A percentile compares a stretch with the other conserved stretches of the same genome.
phyloP scores from a whole-genome alignment of 257 asterid species.

The Ligustrum vulgare region DNA sequence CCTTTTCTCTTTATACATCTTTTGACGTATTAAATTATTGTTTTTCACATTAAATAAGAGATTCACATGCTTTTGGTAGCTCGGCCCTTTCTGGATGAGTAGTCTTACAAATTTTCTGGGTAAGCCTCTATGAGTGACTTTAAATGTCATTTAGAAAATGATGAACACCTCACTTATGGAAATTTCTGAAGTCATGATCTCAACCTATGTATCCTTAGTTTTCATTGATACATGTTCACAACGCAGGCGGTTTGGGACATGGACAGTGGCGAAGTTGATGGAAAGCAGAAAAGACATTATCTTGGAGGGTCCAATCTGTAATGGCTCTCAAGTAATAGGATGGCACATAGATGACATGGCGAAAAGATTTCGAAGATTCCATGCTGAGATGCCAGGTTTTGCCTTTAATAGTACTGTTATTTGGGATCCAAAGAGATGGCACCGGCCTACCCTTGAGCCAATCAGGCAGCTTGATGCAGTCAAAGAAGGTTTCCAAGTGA shows the following conservation, averaged over 20 bases:
- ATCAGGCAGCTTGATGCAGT: slow-evolving; percentile 53
- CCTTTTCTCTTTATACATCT: neutral
- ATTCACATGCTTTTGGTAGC: neutral
- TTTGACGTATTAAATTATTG: neutral
- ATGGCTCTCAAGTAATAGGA: slow-evolving; percentile 63
- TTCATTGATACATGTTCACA: slow-evolving; percentile 14
- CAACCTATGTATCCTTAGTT: neutral
- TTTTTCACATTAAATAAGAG: neutral
- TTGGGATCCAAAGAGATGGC: slow-evolving; percentile 84
- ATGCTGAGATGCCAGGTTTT: slow-evolving; percentile 61
- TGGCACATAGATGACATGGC: slow-evolving; percentile 55
- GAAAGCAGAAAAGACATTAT: slow-evolving; percentile 35
- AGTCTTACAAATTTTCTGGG: slow-evolving; percentile 5
- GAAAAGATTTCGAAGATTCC: slow-evolving; percentile 50
- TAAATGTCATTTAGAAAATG: neutral
- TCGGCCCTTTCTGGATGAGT: neutral
- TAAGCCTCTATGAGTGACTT: neutral
- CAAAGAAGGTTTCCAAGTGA: slow-evolving; percentile 55
- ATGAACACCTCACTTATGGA: neutral
- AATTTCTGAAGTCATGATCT: neutral
- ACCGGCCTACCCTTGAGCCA: slow-evolving; percentile 58
- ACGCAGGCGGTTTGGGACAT: slow-evolving; percentile 73
- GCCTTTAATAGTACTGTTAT: slow-evolving; percentile 76
- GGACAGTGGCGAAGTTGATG: slow-evolving; percentile 60
- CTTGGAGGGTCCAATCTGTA: slow-evolving; percentile 76